phyloP scores from a whole-genome alignment of 148 eudicot genomes.

The Amaranthus cruentus region DNA sequence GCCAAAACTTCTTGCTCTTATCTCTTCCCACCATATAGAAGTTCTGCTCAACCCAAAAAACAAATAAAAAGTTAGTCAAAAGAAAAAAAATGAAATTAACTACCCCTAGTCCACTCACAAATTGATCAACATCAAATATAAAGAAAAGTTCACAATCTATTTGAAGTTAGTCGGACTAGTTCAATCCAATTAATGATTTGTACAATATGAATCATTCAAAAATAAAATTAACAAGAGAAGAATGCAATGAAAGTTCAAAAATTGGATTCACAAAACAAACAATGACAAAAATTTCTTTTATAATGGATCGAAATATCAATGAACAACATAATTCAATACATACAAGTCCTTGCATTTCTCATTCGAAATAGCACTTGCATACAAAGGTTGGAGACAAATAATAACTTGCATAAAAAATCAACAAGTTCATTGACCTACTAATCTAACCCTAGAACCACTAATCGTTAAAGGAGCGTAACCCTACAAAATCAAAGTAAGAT shows the following conservation, averaged over 20 bases:
- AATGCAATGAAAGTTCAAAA: neutral
- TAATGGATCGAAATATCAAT: neutral
- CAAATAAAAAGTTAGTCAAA: neutral
- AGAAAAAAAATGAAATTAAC: neutral
- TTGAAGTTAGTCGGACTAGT: neutral
- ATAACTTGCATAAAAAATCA: too few relatives aligned
- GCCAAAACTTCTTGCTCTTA: slow-evolving; percentile 65
- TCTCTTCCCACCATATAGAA: slow-evolving; percentile 91
- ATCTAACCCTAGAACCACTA: too few relatives aligned
- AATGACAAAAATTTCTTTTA: neutral
- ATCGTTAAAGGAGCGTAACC: too few relatives aligned
- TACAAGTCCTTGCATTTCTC: too few relatives aligned
- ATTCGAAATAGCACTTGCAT: too few relatives aligned
- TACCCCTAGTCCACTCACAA: neutral
- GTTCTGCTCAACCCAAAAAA: slow-evolving; percentile 42
- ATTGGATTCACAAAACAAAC: slow-evolving; percentile 1
- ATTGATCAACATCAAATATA: too few relatives aligned
- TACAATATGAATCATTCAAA: neutral
- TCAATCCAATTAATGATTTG: neutral
- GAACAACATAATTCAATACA: neutral
- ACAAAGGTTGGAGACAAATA: too few relatives aligned
- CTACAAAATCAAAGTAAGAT: too few relatives aligned
- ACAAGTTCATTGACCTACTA: too few relatives aligned
- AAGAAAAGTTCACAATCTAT: neutral
- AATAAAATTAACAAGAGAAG: neutral